Base-by-base conservation (phyloP, 139 green algal genomes). In the Nannochloris sp. region DNA sequence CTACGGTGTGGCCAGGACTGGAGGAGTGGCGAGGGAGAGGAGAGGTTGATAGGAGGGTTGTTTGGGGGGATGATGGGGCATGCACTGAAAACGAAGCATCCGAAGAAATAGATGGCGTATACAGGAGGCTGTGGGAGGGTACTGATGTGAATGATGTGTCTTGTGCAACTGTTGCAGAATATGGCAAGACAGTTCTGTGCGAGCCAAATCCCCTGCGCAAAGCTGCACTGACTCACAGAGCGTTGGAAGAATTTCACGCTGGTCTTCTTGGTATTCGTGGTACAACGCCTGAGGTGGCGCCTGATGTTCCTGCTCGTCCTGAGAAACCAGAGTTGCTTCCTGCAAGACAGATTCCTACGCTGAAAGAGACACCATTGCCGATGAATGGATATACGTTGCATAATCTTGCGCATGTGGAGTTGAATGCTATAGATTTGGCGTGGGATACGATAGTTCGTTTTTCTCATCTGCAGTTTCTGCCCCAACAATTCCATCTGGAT, bases 381-480 rank as follows among this genome's bases (percentile, higher is more conserved):
- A 70, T 82, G 8, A 49, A 60, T 14, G 80, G 78, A 16, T 83
- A 88, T 75, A 78, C 80, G 72, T 69, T 90, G 36, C 81, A 88
- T 77, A 86, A 87, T 65, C 69, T 93, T 48, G 83, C 84, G 2
- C 83, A 91, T 61, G 80, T 93, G 8, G 85, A 89, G 75, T 74
- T 92, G 29, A 95, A 95, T 58, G 87, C 87, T 9, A 86, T 95
- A 9, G 87, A 95, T 69, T 68, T 95, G 40, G 88, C 88, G 10
- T 91, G 80, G 85, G 87, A 95, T 74, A 91, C 86, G 0, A 75
- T 90, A 10, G 84, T 75, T 6, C 72, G 85, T 11, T 93, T 86
- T 56, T 79, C 78, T 2, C 21, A 60, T 36, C 48, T 81, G 4
- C 21, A 50, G 3, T 37, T 58, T 37, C 60, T 86, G 54, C 73